Evolutionary conservation across 805 yeast genomes (phyloP).

Genomic region (Yamadazyma tumulicola): DNA sequence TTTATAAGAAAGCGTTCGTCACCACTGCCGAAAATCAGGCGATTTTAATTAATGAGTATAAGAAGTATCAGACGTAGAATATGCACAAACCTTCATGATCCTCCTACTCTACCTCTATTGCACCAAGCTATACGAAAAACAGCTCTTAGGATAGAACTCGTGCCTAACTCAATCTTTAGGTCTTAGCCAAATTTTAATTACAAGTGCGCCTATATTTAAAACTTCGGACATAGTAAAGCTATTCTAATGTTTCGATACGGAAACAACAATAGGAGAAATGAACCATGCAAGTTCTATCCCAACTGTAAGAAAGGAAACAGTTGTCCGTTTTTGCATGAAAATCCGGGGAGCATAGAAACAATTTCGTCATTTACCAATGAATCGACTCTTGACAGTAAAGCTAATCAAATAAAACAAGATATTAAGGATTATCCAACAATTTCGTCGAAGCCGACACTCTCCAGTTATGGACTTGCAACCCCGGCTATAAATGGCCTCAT

Average conservation of each 20-base stretch:
- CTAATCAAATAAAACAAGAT: constrained; percentile 20
- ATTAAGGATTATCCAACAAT: constrained; percentile 19
- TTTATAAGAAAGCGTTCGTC: constrained; percentile 59
- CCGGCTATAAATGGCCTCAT: constrained; percentile 51
- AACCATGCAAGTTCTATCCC: constrained; percentile 14
- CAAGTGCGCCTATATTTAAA: no score
- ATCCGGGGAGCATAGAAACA: constrained; percentile 5
- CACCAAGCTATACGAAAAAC: no score
- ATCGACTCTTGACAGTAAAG: constrained; percentile 13
- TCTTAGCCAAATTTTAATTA: no score
- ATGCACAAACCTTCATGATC: no score
- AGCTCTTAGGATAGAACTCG: no score
- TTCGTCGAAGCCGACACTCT: constrained; percentile 30
- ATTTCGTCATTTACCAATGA: constrained; percentile 13
- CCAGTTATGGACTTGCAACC: constrained; percentile 47
- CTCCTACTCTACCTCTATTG: not conserved
- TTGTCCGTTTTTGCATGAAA: constrained; percentile 24
- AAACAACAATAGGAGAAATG: constrained; percentile 4
- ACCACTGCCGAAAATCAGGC: constrained; percentile 38
- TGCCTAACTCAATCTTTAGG: no score
- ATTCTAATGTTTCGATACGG: constrained; percentile 5
- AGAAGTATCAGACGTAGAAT: constrained; percentile 8
- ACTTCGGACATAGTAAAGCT: no score
- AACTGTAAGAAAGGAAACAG: constrained; percentile 25
- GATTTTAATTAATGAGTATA: constrained; percentile 19